phyloP scores from a whole-genome alignment of 495 filamentous ascomycete species.

The Filosporella fistucella region DNA sequence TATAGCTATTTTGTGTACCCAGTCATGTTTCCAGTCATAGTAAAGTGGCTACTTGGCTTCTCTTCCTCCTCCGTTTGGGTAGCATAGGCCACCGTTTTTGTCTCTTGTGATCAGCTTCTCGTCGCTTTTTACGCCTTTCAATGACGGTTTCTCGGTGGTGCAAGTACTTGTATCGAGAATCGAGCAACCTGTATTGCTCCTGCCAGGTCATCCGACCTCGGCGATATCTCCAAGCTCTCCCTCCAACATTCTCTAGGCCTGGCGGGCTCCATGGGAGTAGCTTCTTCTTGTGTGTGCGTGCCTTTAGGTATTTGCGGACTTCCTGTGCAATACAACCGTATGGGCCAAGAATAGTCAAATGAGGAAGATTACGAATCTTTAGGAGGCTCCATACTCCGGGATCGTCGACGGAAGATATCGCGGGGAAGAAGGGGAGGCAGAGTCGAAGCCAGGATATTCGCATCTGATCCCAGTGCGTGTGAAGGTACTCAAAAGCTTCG shows the following conservation, averaged over 20 bases:
- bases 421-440: conserved; percentile 3
- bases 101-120: conserved; percentile 12
- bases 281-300: conserved; percentile 7
- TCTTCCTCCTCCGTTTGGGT: conserved; percentile 14
- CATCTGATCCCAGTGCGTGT: conserved; percentile 14
- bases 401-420: conserved; percentile 17
- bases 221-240: neutral
- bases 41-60: too few species aligned
- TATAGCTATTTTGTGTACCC: too few species aligned
- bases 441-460: conserved; percentile 12
- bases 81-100: conserved; percentile 17
- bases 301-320: conserved; percentile 10
- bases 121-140: conserved; percentile 10
- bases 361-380: too few species aligned
- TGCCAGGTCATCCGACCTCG: conserved; percentile 3
- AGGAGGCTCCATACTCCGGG: conserved; percentile 16
- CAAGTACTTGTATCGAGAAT: conserved; percentile 20
- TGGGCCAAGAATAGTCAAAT: too few species aligned
- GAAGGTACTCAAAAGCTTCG: conserved; percentile 17
- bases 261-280: conserved; percentile 13
- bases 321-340: conserved; percentile 8
- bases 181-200: conserved; percentile 15
- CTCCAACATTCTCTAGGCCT: conserved; percentile 9
- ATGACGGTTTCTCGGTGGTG: conserved; percentile 17
- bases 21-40: conserved; percentile 11